Conservation (phyloP, 2,329 filamentous ascomycete species). For the Biscogniauxia mediterranea region DNA sequence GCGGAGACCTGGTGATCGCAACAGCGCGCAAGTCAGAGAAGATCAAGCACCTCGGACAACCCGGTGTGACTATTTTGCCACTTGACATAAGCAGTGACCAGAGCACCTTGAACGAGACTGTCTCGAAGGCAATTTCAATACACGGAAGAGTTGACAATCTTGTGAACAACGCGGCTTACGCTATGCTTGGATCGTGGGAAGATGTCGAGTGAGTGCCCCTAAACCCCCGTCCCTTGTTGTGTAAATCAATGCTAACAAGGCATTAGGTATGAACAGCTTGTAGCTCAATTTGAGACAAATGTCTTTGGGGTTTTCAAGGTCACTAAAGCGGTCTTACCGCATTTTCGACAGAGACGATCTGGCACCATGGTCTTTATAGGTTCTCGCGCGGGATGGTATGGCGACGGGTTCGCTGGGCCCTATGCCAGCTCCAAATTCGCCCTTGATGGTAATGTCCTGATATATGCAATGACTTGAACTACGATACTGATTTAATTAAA, state of each 20-base stretch:
- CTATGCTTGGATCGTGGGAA: constrained; percentile 11
- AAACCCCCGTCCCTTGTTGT: background rate
- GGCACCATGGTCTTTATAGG: constrained; percentile 20
- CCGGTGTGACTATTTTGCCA: constrained; percentile 13
- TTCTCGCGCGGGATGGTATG: constrained; percentile 15
- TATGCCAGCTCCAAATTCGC: constrained; percentile 21
- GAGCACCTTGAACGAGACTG: constrained; percentile 7
- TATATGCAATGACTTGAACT: background rate
- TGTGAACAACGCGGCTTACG: constrained; percentile 20
- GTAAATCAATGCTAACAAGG: background rate
- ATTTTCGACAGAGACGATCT: constrained; percentile 12
- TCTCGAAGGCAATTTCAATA: constrained; percentile 15
- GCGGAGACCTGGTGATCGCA: constrained; percentile 16
- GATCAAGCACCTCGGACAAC: constrained; percentile 12
- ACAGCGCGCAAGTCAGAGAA: constrained; percentile 14
- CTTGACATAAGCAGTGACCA: constrained; percentile 19
- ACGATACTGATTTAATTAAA: background rate
- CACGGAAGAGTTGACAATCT: constrained; percentile 20
- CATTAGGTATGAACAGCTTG: background rate
- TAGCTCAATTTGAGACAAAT: constrained; percentile 19
- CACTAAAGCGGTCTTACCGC: constrained; percentile 15
- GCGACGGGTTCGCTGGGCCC: constrained; percentile 11
- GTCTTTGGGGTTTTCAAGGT: constrained; percentile 18
- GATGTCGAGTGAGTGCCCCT: constrained; percentile 13
- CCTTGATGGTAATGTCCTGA: constrained; percentile 11